A percentile compares a stretch with the other conserved stretches of the same genome.
Evolutionary conservation across 129 eudicot genomes (phyloP).

Genomic region (Dittrichia graveolens): DNA sequence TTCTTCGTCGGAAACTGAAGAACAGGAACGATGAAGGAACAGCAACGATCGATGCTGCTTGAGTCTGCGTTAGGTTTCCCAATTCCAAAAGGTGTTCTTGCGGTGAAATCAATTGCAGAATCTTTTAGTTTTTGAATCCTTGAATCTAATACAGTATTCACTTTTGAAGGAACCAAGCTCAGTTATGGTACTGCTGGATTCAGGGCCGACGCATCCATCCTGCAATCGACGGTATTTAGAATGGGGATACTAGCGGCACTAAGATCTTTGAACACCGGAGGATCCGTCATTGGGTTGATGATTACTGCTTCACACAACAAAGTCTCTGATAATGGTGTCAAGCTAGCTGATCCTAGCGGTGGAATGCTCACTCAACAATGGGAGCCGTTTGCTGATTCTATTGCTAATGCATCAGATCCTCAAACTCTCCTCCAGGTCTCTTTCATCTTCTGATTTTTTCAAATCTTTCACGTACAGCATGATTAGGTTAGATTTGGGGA

Average conservation of each 20-base stretch:
- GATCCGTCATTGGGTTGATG: slow-evolving; percentile 70
- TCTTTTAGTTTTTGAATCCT: background rate
- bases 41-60: slow-evolving; percentile 40
- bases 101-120: background rate
- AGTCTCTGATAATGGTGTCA: slow-evolving; percentile 80
- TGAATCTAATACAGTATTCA: background rate
- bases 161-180: slow-evolving; percentile 52
- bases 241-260: slow-evolving; percentile 83
- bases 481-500: background rate
- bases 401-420: slow-evolving; percentile 75
- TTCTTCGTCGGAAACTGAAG: too few species aligned
- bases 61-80: slow-evolving; percentile 42
- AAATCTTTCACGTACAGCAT: too few species aligned
- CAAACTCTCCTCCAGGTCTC: slow-evolving; percentile 53
- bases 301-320: slow-evolving; percentile 95
- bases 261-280: slow-evolving; percentile 59
- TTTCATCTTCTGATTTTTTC: background rate
- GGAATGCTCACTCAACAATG: slow-evolving; percentile 82
- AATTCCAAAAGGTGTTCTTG: slow-evolving; percentile 45
- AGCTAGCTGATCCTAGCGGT: slow-evolving; percentile 83
- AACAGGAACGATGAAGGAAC: slow-evolving; percentile 17
- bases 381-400: slow-evolving; percentile 92
- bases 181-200: slow-evolving; percentile 93
- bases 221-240: slow-evolving; percentile 70
- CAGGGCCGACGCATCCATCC: slow-evolving; percentile 71